Base-by-base conservation (phyloP, 257 asterid genomes). In the Plantago elongata region DNA sequence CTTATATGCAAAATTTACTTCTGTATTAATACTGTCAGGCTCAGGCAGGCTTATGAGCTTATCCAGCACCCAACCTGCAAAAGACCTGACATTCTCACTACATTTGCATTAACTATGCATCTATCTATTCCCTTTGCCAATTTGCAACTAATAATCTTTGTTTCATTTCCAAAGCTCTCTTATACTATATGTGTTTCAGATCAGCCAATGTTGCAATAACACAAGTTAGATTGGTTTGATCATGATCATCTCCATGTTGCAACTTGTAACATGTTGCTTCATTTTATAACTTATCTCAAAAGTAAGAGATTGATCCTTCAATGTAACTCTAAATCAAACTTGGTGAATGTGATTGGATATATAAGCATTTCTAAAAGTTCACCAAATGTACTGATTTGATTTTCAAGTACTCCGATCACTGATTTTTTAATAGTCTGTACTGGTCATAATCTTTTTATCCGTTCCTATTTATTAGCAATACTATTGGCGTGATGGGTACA, bases 11-110 rank as follows among this genome's bases (percentile, higher is more conserved):
- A 72, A 75, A 65, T 77, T 34, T 64, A 69, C 72, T 77, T 34
- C 40, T 34, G 40, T 34, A 34, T 4, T 34, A 34, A 34, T 1
- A 34, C 2, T 34, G 5, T n/a, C n/a, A n/a, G n/a, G n/a, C n/a
- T n/a, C n/a, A n/a, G 73, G 71, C 78, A 65, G 87, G 75, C 80
- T 84, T 78, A 78, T 80, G 62, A 85, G 75, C 80, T 84, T 78
- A 78, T 80, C 86, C 78, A 64, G 69, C 60, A 47, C 40, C 66
- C 64, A 78, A 60, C 70, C 79, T 57, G 62, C 76, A 43, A 13
- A 72, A 44, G 51, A 60, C 67, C 76, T 74, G 79, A 75, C 84
- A 76, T 74, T 72, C 72, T 27, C 66, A 62, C 40, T 47, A 57
- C 51, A 62, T 74, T 63, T 70, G 61, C 77, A 62, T 66, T 50